Conservation (phyloP, 1,284 basidiomycete genomes). For the Cryptococcus sp. region DNA sequence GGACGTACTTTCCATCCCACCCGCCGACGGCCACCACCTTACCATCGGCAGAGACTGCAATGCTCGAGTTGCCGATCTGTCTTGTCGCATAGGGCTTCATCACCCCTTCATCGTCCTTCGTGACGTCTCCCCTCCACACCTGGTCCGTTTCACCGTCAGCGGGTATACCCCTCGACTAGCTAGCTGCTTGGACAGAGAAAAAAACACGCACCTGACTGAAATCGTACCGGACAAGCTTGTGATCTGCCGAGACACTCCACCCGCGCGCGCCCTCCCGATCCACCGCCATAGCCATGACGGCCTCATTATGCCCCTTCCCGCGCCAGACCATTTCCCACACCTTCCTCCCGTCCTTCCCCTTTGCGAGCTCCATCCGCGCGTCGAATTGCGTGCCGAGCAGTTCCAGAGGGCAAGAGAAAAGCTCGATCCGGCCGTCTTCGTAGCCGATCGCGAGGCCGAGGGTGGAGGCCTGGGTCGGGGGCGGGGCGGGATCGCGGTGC, state of each 20-base stretch:
- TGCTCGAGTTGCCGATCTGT: constrained; percentile 68
- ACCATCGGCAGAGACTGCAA: constrained; percentile 71
- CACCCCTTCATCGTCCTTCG: constrained; percentile 5
- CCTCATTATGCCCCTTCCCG: constrained; percentile 68
- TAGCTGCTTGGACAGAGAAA: not conserved
- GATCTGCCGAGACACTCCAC: constrained; percentile 77
- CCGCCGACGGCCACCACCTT: constrained; percentile 75
- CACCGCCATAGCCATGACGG: constrained; percentile 81
- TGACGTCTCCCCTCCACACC: constrained; percentile 4
- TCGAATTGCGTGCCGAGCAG: constrained; percentile 14
- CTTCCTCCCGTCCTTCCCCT: constrained; percentile 21
- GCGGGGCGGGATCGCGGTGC: too few species aligned
- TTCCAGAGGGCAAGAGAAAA: constrained; percentile 55
- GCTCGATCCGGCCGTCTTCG: constrained; percentile 72
- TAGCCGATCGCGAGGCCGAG: constrained; percentile 67
- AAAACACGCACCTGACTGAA: constrained; percentile 15
- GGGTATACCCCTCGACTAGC: not conserved
- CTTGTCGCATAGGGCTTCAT: constrained; percentile 55
- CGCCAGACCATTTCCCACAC: constrained; percentile 72
- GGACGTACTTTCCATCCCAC: constrained; percentile 78
- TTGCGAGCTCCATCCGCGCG: constrained; percentile 14
- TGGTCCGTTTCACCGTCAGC: not conserved
- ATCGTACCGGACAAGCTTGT: constrained; percentile 66
- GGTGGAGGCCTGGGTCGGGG: constrained; percentile 5
- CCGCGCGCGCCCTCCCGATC: constrained; percentile 61